phyloP scores from a whole-genome alignment of 2,329 filamentous ascomycete genomes.

The Ascochyta viciae-villosae region DNA sequence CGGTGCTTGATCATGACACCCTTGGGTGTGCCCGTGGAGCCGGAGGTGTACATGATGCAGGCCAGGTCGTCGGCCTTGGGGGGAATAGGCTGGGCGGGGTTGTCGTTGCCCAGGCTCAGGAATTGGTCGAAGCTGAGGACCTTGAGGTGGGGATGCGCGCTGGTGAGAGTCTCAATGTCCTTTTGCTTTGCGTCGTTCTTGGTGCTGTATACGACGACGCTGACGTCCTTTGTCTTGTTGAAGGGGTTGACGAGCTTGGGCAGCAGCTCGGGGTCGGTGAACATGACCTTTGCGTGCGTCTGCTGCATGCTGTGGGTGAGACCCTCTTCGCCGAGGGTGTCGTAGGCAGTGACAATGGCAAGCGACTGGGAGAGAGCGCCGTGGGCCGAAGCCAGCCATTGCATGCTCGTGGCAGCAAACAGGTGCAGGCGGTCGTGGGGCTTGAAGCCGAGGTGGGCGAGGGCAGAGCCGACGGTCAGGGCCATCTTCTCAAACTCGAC shows the following conservation, averaged over 20 bases:
- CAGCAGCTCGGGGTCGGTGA: constrained; percentile 80
- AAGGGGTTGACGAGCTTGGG: constrained; percentile 61
- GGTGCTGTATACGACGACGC: constrained; percentile 66
- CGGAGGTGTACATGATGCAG: constrained; percentile 85
- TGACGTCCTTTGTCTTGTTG: constrained; percentile 62
- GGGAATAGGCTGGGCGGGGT: constrained; percentile 73
- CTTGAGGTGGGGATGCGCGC: constrained; percentile 60
- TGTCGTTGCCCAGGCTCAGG: constrained; percentile 64
- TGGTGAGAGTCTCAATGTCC: constrained; percentile 62
- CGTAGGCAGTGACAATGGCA: constrained; percentile 92
- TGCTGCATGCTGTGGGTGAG: constrained; percentile 86
- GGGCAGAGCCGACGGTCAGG: constrained; percentile 72
- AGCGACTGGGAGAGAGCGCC: constrained; percentile 82
- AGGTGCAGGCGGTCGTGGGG: constrained; percentile 76
- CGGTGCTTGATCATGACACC: constrained; percentile 84
- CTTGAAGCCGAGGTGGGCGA: constrained; percentile 76
- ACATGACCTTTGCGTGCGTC: constrained; percentile 82
- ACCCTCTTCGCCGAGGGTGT: constrained; percentile 85
- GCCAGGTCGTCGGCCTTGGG: constrained; percentile 79
- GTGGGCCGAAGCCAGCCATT: constrained; percentile 87
- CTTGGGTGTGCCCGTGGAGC: constrained; percentile 88
- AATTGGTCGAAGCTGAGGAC: constrained; percentile 65
- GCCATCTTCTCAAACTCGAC: constrained; percentile 77
- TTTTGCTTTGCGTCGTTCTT: constrained; percentile 59
- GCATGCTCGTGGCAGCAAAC: constrained; percentile 79